A percentile compares a stretch with the other conserved stretches of the same genome.
Conservation (phyloP, 177 flowering plant species). For the Tripterygium wilfordii region DNA sequence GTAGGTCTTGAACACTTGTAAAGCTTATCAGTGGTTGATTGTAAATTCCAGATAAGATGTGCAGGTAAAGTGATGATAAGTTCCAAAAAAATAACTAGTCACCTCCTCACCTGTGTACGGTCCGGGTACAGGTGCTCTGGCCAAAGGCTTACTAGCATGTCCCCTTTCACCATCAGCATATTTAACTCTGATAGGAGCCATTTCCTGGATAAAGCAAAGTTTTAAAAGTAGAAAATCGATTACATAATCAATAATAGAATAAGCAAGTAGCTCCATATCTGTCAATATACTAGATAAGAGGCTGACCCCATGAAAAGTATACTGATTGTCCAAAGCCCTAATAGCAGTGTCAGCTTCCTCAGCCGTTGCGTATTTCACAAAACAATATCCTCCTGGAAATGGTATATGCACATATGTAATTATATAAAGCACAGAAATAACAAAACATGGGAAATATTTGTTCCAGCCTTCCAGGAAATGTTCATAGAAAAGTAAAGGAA, state of each 20-base stretch:
- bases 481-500: no score
- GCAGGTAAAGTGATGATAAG: no score
- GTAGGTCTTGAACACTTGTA: no score
- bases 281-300: background rate
- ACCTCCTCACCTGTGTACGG: no score
- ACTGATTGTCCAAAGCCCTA: slow-evolving; percentile 31
- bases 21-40: no score
- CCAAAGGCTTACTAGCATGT: slow-evolving; percentile 33
- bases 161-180: slow-evolving; percentile 54
- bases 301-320: slow-evolving; percentile 55
- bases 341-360: slow-evolving; percentile 62
- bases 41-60: no score
- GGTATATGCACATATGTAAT: background rate
- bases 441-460: no score
- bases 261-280: background rate
- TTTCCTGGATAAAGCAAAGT: slow-evolving; percentile 24
- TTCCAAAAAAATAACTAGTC: no score
- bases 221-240: background rate
- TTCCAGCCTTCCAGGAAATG: no score
- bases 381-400: slow-evolving; percentile 44
- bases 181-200: slow-evolving; percentile 32
- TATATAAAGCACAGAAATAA: background rate
- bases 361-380: slow-evolving; percentile 47
- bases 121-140: no score
- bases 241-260: background rate